Evolutionary conservation across 108 stramenopile genomes (phyloP), one percentile per base, ranked within the genome.

Genomic region (Hondaea fermentalgiana): DNA sequence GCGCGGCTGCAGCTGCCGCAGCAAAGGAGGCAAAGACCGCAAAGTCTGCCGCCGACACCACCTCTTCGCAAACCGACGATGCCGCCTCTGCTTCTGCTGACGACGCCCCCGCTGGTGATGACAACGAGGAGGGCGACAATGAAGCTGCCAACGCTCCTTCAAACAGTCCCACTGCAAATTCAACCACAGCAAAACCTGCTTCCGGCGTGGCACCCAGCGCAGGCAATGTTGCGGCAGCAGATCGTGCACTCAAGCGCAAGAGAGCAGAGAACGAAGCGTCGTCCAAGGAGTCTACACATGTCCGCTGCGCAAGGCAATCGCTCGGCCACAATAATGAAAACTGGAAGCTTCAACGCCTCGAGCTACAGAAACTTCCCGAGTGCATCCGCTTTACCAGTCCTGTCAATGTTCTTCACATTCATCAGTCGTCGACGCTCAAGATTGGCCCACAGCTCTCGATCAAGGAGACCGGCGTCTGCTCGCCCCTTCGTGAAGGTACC

Each of bases 401-500:
- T 45, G 45, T 83, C 3, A 83, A 83, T 45, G 76, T 83, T 35
- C 76, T 83, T 12, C 76, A 83, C 76, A 83, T 53, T 45, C 28
- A 83, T 23, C 76, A 53, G 45, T 28, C 45, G 28, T 28, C 45
- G 25, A 83, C 49, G 17, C 76, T 83, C 4, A 83, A 53, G n/a
- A 25, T 53, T 12, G 45, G 76, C 6, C 76, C 76, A 6, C 76
- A 53, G 49, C 51, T 83, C 25, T 8, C 76, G 19, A 53, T 83
- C 49, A 83, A 83, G 23, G 76, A 83, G 51, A 25, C 76, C n/a
- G 76, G 76, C n/a, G 76, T 83, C 19, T 83, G 76, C 76, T 53
- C 49, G 44, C 76, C 76, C 10, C 45, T 83, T 45, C 76, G 76
- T 12, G 76, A 83, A 45, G 76, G 76, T 12, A 83, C 76, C 6